Conservation (phyloP, 352 stramenopile genomes). For the Phytophthora lateralis region DNA sequence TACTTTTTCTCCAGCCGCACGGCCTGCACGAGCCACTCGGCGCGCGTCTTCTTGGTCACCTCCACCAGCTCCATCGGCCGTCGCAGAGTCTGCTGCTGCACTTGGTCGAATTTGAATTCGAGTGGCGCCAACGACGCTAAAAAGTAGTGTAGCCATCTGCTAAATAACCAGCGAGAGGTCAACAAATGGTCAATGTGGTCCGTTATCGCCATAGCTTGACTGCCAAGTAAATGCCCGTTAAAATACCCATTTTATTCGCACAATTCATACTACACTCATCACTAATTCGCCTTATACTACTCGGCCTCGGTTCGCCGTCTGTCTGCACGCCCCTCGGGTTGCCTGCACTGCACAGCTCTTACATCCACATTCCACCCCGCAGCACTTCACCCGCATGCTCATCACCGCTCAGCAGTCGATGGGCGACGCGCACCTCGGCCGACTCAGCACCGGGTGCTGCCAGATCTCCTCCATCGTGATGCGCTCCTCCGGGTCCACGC, state of each 20-base stretch:
- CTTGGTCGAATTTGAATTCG: slow-evolving; percentile 6
- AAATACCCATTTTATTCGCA: slow-evolving; percentile 18
- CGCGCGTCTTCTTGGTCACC: slow-evolving; percentile 36
- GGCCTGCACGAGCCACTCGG: slow-evolving; percentile 31
- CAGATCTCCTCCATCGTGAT: slow-evolving; percentile 69
- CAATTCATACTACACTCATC: slow-evolving; percentile 17
- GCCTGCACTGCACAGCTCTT: no score
- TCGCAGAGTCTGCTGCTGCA: neutral
- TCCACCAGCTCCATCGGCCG: slow-evolving; percentile 27
- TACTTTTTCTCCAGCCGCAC: slow-evolving; percentile 42
- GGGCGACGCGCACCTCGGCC: slow-evolving; percentile 10
- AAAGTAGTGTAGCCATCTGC: neutral
- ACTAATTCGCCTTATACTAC: slow-evolving; percentile 24
- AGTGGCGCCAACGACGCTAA: neutral
- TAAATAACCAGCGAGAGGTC: neutral
- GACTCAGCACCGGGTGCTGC: slow-evolving; percentile 58
- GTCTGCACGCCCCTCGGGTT: no score
- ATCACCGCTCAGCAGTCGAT: no score
- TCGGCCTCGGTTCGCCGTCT: slow-evolving; percentile 2
- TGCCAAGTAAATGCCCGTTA: neutral
- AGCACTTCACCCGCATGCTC: no score
- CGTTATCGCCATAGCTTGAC: neutral
- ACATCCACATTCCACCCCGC: no score
- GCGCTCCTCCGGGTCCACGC: slow-evolving; percentile 56
- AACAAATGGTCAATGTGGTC: neutral